Evolutionary conservation across 2,329 filamentous ascomycete species (phyloP), one percentile per base, ranked within the genome.

Genomic region (Fusarium chlamydosporum): DNA sequence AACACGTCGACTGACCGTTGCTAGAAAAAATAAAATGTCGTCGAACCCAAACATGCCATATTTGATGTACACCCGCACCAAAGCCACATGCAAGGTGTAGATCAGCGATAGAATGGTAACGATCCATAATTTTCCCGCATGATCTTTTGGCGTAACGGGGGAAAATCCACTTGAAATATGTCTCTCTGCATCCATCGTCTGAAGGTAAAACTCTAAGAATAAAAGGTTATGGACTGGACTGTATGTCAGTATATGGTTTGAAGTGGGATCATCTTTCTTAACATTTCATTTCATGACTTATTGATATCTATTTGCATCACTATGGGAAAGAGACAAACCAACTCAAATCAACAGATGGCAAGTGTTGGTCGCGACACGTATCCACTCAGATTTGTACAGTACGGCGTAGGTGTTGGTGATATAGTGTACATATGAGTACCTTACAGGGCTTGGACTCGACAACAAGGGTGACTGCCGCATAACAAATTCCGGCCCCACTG

Each of bases 61-160:
- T 40, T 72, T 72, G 57, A 72, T 71, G 20, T 69, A 72, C 4
- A 58, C 47, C 33, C 70, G 56, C 10, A 67, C 61, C 20, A 48
- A 20, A 4, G 53, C 65, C 16, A 72, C 59, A 58, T 67, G 58
- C 15, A 43, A 20, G 27, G 42, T 61, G 56, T 72, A 72, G 56
- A 72, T 71, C 37, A 72, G 56, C 7, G 70, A 68, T 41, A 72
- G 26, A 16, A 71, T 69, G 0, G 70, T 67, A 15, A 72, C 38
- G 45, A 72, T 72, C 70, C 70, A 72, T 27, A 72, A 26, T 40
- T 69, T 55, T 5, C 70, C 70, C 0, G 70, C 70, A 60, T 72
- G 70, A 11, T 72, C 70, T 29, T 64, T 55, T 26, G 40, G 40
- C 6, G 67, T 40, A 33, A 72, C 51, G 12, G 70, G 67, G 2